Evolutionary conservation across 1,284 basidiomycete genomes (phyloP), one percentile per base, ranked within the genome.

Genomic region (Puccinia horiana): DNA sequence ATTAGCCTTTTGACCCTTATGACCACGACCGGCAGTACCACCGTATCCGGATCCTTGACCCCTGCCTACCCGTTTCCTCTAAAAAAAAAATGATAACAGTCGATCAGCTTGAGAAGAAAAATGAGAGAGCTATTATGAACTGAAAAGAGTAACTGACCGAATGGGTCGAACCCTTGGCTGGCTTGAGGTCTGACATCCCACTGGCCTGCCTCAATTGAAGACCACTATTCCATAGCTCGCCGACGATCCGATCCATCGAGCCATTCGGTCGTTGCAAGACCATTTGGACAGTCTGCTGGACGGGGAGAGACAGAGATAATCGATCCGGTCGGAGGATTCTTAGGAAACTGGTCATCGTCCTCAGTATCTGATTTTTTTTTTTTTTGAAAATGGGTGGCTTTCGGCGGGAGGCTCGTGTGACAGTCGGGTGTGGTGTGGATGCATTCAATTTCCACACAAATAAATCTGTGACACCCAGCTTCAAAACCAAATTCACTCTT

Each of bases 1-100:
- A 81, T 96, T 91, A 63, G 96, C 93, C 83, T 96, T 96, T 87
- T 97, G 95, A 85, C 96, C 96, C 86, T 99, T 99, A 88, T 94
- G 91, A 88, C 96, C 96, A 80, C 94, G 91, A 83, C 95, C 95
- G 4, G 95, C 92, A 0, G 95, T 98, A 82, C 94, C 93, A 85
- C 96, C 96, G 84, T 93, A 91, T 42, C 93, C 93, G 0, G 94
- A 95, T 29, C 93, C 93, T 87, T 94, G 92, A 87, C 96, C 96
- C 86, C 96, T 90, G 87, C 96, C 96, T 58, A 96, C 90, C 86
- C 96, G 93, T 90, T 95, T 95, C 40, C 72, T 52, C 79, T 81
- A 49, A 12, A 70, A 5, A 29, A 70, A 23, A 42, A 12, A 14
- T 16, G 42, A 32, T 14, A 14, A 14, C 11, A 8, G 47, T n/a